Conservation (phyloP, 495 filamentous ascomycete species). For the Cudoniella acicularis region DNA sequence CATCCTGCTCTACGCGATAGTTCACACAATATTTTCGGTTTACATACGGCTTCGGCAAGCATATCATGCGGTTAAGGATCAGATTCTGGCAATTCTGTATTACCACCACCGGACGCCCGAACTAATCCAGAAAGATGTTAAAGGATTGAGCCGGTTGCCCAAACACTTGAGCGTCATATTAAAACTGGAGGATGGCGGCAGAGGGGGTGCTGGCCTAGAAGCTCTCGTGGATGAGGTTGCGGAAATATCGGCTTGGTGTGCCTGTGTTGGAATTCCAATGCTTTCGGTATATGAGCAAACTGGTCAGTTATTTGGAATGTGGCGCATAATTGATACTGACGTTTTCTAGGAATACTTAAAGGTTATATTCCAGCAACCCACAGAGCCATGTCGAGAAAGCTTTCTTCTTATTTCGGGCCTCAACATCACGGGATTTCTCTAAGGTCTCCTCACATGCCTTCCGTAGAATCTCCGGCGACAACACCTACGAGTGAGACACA, state of each 20-base stretch:
- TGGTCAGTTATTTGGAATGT: slow-evolving; percentile 48
- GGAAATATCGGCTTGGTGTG: slow-evolving; percentile 88
- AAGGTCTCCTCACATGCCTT: slow-evolving; percentile 68
- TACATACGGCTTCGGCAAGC: slow-evolving; percentile 76
- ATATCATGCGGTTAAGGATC: slow-evolving; percentile 72
- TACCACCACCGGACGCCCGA: slow-evolving; percentile 94
- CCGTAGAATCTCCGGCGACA: slow-evolving; percentile 42
- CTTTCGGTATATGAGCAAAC: slow-evolving; percentile 89
- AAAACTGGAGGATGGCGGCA: slow-evolving; percentile 64
- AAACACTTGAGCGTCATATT: slow-evolving; percentile 86
- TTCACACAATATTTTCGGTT: slow-evolving; percentile 80
- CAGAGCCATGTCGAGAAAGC: slow-evolving; percentile 63
- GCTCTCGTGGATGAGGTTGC: slow-evolving; percentile 83
- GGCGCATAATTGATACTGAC: slow-evolving; percentile 3
- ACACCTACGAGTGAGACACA: slow-evolving; percentile 15
- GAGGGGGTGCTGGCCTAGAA: slow-evolving; percentile 64
- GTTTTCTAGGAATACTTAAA: slow-evolving; percentile 70
- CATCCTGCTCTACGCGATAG: slow-evolving; percentile 61
- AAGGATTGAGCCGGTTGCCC: slow-evolving; percentile 64
- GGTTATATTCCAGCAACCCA: slow-evolving; percentile 76
- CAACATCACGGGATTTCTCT: slow-evolving; percentile 65
- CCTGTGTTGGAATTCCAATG: slow-evolving; percentile 76
- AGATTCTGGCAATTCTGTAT: slow-evolving; percentile 72
- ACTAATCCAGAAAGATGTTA: slow-evolving; percentile 85
- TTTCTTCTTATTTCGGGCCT: slow-evolving; percentile 79